Evolutionary conservation across 2,329 filamentous ascomycete genomes (phyloP), one percentile per base, ranked within the genome.

Genomic region (Endoconidiophora laricicola): DNA sequence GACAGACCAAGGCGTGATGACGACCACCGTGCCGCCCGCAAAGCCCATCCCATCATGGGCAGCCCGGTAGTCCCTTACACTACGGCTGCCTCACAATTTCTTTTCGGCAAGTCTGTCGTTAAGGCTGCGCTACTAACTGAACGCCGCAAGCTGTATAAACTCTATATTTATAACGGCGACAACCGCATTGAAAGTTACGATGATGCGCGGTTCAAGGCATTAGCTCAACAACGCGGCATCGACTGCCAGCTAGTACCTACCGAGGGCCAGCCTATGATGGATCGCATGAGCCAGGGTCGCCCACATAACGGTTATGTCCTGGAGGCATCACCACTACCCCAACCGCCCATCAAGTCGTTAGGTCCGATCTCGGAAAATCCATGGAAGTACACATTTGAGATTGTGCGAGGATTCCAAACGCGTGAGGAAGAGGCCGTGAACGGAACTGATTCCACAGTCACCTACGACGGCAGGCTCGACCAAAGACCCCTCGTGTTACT

Each of bases 271-370:
- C 74, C 73, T 1, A 67, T 86, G 39, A 73, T 98, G 66, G 81
- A 93, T 63, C 88, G 85, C 64, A 85, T 93, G 76, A 84, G 83
- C 56, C 74, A 71, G 50, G 80, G 81, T 1, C 75, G 91, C 39
- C 86, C 90, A 33, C 90, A 98, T 65, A 95, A 96, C 60, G 88
- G 90, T 44, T 81, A 82, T 57, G 71, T 96, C 14, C 73, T 98
- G 3, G 91, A 98, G 65, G 79, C 83, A 12, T 94, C 87, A 0
- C 84, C 84, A 1, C 65, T 96, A 1, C 86, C 87, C 0, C 78
- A 81, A 56, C 66, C 78, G 2, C 86, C 83, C 0, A 67, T 90
- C 41, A 70, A 67, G 26, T 67, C 71, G 14, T 67, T 93, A 3
- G 71, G 72, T 0, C 54, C 63, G 2, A 61, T 78, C 3, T 65